Percentiles rank a stretch among this genome's conserved stretches.
These are phyloP conservation scores for Dactylis glomerata DNA, from an alignment of 176 grass and related monocot genomes.

Conservation along the genomic window DNA sequence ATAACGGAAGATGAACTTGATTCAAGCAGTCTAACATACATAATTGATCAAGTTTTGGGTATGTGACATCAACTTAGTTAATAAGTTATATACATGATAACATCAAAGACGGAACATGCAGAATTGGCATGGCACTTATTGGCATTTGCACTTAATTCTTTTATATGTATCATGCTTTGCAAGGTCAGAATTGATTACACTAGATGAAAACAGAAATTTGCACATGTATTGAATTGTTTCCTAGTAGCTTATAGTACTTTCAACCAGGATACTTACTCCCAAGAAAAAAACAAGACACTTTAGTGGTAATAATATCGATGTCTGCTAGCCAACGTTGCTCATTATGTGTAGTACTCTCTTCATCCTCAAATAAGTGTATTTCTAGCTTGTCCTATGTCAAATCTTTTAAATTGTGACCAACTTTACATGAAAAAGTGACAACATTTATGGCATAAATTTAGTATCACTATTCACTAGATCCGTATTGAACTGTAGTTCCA, in stretches of 20 bases:
- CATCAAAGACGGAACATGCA: not conserved
- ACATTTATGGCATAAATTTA: no score
- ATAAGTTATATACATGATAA: slow-evolving; percentile 10
- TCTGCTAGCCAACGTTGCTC: slow-evolving; percentile 1
- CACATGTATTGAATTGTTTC: not conserved
- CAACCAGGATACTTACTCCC: not conserved
- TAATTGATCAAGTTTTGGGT: slow-evolving; percentile 86
- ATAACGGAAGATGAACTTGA: slow-evolving; percentile 90
- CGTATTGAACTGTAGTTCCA: no score
- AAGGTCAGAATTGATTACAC: not conserved
- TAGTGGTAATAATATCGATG: not conserved
- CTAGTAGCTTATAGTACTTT: not conserved
- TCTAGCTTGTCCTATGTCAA: no score
- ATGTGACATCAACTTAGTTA: slow-evolving; percentile 35
- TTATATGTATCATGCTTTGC: not conserved
- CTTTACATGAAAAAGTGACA: no score
- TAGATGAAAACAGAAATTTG: not conserved
- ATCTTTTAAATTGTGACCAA: no score
- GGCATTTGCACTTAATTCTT: not conserved
- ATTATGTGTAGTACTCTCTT: not conserved
- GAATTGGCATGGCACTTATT: not conserved
- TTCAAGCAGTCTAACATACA: slow-evolving; percentile 66
- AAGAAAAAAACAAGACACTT: not conserved
- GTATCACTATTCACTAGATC: no score
- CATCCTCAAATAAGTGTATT: no score